Percentiles rank a stretch among this genome's conserved stretches.
phyloP scores from a whole-genome alignment of 768 basidiomycete genomes.

The Paxillus involutus region DNA sequence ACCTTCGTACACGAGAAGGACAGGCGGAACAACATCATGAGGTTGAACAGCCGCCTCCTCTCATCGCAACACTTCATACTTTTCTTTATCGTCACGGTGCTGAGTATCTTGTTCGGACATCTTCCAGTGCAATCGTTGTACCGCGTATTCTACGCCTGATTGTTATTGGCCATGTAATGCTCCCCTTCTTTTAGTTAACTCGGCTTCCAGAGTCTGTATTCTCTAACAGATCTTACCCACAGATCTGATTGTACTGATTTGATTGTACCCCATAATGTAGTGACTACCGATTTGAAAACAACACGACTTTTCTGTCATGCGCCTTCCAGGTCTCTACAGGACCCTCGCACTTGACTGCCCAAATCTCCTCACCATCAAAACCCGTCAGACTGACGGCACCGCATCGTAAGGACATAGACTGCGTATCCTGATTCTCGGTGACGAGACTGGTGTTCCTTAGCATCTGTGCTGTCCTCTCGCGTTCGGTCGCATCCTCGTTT shows the following conservation, averaged over 20 bases:
- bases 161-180: neutral
- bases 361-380: slow-evolving; percentile 52
- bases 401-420: slow-evolving; percentile 25
- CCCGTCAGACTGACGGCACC: slow-evolving; percentile 36
- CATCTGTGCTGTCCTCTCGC: slow-evolving; percentile 45
- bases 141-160: neutral
- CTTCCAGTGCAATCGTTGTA: neutral
- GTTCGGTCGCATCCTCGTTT: slow-evolving; percentile 60
- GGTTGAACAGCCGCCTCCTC: slow-evolving; percentile 8
- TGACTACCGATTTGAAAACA: neutral
- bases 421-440: slow-evolving; percentile 12
- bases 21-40: slow-evolving; percentile 21
- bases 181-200: too few relatives aligned
- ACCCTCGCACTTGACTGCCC: slow-evolving; percentile 60
- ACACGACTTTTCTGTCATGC: slow-evolving; percentile 35
- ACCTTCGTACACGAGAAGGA: slow-evolving; percentile 20
- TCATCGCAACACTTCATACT: slow-evolving; percentile 4
- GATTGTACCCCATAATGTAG: too few relatives aligned
- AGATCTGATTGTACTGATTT: too few relatives aligned
- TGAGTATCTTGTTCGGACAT: slow-evolving; percentile 9
- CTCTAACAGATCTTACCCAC: neutral
- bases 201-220: neutral
- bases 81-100: neutral
- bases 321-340: slow-evolving; percentile 60
- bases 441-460: slow-evolving; percentile 40